These are phyloP conservation scores for Trametes maxima DNA, from an alignment of 768 basidiomycete species.

Conservation along the genomic window DNA sequence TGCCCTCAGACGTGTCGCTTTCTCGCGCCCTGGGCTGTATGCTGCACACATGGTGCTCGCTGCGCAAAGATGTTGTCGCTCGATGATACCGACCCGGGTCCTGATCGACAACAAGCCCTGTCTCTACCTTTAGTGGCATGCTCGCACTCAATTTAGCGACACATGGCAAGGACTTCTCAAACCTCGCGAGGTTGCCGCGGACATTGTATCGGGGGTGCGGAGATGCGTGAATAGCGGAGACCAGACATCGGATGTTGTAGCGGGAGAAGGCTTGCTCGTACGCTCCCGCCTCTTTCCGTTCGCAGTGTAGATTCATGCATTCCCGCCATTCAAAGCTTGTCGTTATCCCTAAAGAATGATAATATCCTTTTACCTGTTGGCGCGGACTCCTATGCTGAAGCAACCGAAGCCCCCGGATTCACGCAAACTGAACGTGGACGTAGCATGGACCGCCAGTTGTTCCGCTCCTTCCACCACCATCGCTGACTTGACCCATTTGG, in stretches of 20 bases:
- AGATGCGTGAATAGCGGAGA: not conserved
- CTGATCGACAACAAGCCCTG: not conserved
- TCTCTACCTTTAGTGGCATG: not conserved
- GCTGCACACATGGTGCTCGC: not conserved
- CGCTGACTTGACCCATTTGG: too few relatives aligned
- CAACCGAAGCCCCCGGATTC: too few relatives aligned
- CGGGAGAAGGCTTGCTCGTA: not conserved
- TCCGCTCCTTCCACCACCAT: too few relatives aligned
- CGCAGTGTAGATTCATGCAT: too few relatives aligned
- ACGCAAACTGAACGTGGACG: too few relatives aligned
- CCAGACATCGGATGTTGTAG: not conserved
- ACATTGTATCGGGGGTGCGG: too few relatives aligned
- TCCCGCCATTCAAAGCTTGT: too few relatives aligned
- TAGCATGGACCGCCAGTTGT: too few relatives aligned
- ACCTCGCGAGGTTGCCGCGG: not conserved
- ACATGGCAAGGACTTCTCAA: not conserved
- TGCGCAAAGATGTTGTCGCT: not conserved
- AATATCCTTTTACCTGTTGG: too few relatives aligned
- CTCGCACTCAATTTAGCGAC: slow-evolving; percentile 1
- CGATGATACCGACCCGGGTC: not conserved
- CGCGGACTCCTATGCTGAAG: too few relatives aligned
- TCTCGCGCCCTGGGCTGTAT: not conserved
- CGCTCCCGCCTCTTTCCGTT: not conserved
- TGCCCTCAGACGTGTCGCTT: slow-evolving; percentile 4
- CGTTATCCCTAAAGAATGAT: too few relatives aligned